Evolutionary conservation across 164 flowering plant species (phyloP).

Genomic region (Protea cynaroides): DNA sequence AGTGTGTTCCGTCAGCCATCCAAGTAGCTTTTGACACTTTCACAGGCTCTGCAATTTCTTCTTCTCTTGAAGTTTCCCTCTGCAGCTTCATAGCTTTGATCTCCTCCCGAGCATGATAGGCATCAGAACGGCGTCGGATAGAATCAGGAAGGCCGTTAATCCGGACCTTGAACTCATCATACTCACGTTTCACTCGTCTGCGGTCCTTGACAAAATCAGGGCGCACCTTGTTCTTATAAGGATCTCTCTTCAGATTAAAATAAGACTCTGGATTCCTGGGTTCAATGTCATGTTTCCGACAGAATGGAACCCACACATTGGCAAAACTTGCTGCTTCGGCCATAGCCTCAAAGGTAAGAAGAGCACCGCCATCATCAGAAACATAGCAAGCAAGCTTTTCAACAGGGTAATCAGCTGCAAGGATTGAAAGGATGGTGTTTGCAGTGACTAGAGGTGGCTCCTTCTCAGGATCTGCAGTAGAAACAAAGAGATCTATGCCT

Average conservation of each 20-base stretch:
- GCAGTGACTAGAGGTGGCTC: slow-evolving; percentile 92
- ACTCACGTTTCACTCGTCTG: slow-evolving; percentile 70
- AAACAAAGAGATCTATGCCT: slow-evolving; percentile 84
- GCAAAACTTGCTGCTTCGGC: slow-evolving; percentile 90
- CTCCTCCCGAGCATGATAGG: slow-evolving; percentile 63
- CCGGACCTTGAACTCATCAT: slow-evolving; percentile 79
- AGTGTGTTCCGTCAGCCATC: slow-evolving; percentile 90
- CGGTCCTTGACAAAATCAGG: slow-evolving; percentile 75
- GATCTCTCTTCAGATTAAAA: slow-evolving; percentile 58
- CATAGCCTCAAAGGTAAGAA: slow-evolving; percentile 88
- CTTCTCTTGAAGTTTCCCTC: slow-evolving; percentile 43
- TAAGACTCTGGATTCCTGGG: slow-evolving; percentile 82
- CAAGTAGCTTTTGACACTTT: slow-evolving; percentile 74
- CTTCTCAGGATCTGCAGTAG: slow-evolving; percentile 95
- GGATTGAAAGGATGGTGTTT: slow-evolving; percentile 84
- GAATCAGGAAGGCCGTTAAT: slow-evolving; percentile 69
- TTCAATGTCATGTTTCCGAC: slow-evolving; percentile 71
- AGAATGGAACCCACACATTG: slow-evolving; percentile 76
- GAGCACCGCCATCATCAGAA: slow-evolving; percentile 95
- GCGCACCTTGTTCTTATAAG: slow-evolving; percentile 58
- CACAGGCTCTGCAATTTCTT: slow-evolving; percentile 34
- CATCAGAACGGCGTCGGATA: slow-evolving; percentile 72
- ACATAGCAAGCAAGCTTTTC: slow-evolving; percentile 88
- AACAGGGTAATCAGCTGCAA: slow-evolving; percentile 89
- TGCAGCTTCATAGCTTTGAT: slow-evolving; percentile 56